Conservation (phyloP, 805 yeast species). For the Saccharomycopsis selenospora region DNA sequence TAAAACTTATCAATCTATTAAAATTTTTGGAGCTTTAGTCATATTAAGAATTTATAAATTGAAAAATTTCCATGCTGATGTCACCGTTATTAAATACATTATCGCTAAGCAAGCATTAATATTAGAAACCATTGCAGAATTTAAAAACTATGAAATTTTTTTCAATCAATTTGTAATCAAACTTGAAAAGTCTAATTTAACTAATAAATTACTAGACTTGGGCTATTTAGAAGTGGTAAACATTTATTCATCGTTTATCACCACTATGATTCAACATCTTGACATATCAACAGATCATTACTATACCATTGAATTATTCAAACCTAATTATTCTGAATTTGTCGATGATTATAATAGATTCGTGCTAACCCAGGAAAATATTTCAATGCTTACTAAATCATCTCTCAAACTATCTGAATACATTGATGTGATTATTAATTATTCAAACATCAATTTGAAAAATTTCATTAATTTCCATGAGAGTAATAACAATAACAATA, state of each 20-base stretch:
- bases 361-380: background rate
- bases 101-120: conserved; percentile 2
- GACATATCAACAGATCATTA: background rate
- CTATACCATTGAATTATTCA: background rate
- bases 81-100: background rate
- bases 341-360: background rate
- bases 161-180: conserved; percentile 10
- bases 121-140: conserved; percentile 11
- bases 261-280: background rate
- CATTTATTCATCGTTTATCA: background rate
- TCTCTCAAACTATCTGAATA: background rate
- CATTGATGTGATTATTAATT: background rate
- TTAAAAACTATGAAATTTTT: conserved; percentile 14
- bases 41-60: conserved; percentile 10
- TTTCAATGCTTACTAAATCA: background rate
- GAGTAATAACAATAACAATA: background rate
- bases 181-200: conserved; percentile 9
- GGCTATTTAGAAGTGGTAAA: background rate
- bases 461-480: background rate
- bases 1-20: conserved; percentile 18
- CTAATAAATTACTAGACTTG: background rate
- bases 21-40: conserved; percentile 7
- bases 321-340: background rate
- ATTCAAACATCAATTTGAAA: background rate
- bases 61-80: background rate